Base-by-base conservation (phyloP, 225 moss, liverwort and hornwort genomes). In the Thuidium tamariscinum region DNA sequence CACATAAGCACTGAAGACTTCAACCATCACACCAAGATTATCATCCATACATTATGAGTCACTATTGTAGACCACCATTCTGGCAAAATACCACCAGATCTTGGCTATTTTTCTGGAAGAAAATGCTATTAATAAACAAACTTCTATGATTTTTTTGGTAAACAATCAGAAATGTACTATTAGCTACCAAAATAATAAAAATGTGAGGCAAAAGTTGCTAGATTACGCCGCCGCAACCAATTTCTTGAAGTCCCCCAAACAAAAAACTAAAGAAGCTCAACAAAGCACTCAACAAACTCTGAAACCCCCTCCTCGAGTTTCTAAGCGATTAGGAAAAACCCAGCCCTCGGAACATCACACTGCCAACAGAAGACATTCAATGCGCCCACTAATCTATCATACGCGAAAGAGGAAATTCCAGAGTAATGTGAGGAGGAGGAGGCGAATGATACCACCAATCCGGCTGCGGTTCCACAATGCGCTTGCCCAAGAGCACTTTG, bases 381-480 rank as follows among this genome's bases (percentile, higher is more conserved):
- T 64, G 48, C 64, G 16, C 46, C 23, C 34, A 64, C 48, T 23
- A 16, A 81, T 64, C 49, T 29, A 42, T 11, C 22, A 30, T 4
- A 11, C 39, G 21, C 39, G 37, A 22, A 27, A 54, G 21, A 37
- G 10, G 32, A 16, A 62, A 75, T 20, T 12, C 30, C 59, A 29
- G 41, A 29, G 6, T 14, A 14, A 39, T 6, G 32, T 37, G 36
- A 49, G 11, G 80, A 65, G 27, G 44, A 81, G 68, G 65, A 41
- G 22, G n/a, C 4, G 74, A 30, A 22, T 2, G 11, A 6, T 90
- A 96, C 97, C 97, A 97, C 97, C 97, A 97, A 89, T 97, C 97
- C 63, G 95, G 95, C 91, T 96, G 96, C 67, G 97, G 96, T 70
- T 97, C 97, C 75, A 97, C 97, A 80, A 96, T 93, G 84, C 96